Base-by-base conservation (phyloP, 1,284 basidiomycete species). In the Malassezia sympodialis region DNA sequence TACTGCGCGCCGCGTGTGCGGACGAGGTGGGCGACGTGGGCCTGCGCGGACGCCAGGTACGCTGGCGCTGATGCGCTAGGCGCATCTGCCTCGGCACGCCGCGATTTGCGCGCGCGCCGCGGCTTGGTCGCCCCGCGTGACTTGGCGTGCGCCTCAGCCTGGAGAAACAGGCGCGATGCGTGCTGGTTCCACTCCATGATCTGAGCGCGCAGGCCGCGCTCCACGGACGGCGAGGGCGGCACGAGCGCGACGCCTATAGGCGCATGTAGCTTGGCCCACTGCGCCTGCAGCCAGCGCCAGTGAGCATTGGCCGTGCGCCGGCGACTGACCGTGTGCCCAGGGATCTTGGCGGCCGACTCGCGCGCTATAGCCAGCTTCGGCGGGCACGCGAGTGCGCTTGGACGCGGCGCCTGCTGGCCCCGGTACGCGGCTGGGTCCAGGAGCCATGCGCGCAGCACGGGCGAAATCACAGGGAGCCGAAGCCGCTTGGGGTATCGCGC, bases 231-330 rank as follows among this genome's bases (percentile, higher is more conserved):
- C n/a, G 37, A 21, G 17, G 37, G 37, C 17, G 35, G 48, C 26
- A 37, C 48, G 23, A 51, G n/a, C 10, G 26, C 11, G 14, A 40
- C 32, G 10, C 49, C 46, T n/a, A 56, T 12, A 10, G 53, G 53
- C n/a, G 49, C 31, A 3, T 43, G 48, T 6, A 56, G 14, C 32
- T 35, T 41, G 4, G 4, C 0, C 21, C 51, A 48, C 5, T 60
- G 54, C 17, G n/a, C 21, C 1, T 54, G 39, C 4, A 60, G 26
- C 42, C 50, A 60, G n/a, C 42, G 49, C 58, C 58, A 56, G n/a
- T 54, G 53, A 5, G 50, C 49, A 39, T 56, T 56, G 11, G 53
- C 54, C 21, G 28, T 37, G 21, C 58, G 53, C 12, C 49, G 30
- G 10, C 53, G 45, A 2, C 35, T 30, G 23, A 60, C 26, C 0